Evolutionary conservation across 176 grass and related monocot species (phyloP).

Genomic region (Luzula sylvatica): DNA sequence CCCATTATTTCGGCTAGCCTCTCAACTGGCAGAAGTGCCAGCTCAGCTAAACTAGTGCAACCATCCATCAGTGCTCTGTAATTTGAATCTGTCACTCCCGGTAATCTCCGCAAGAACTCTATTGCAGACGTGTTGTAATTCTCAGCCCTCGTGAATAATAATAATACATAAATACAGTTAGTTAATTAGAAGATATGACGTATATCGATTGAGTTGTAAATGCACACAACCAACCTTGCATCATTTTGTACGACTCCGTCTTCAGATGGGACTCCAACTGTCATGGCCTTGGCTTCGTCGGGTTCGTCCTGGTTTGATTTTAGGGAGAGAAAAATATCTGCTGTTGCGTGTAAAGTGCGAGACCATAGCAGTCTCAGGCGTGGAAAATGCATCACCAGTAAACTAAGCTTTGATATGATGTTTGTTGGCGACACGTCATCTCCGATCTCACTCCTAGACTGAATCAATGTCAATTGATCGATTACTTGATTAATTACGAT

Average conservation of each 20-base stretch:
- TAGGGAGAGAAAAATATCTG: constrained; percentile 76
- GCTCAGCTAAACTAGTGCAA: constrained; percentile 70
- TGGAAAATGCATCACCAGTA: constrained; percentile 89
- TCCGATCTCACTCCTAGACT: constrained; percentile 82
- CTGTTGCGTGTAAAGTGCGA: constrained; percentile 76
- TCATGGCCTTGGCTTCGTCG: constrained; percentile 79
- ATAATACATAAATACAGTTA: no score
- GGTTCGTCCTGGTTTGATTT: constrained; percentile 97
- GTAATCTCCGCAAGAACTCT: constrained; percentile 84
- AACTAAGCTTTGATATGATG: constrained; percentile 82
- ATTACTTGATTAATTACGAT: not conserved
- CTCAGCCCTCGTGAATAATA: constrained; percentile 48
- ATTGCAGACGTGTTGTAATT: constrained; percentile 92
- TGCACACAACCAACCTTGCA: constrained; percentile 43
- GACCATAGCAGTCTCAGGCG: constrained; percentile 88
- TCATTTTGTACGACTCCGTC: constrained; percentile 71
- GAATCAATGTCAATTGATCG: constrained; percentile 21
- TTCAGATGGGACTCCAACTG: constrained; percentile 78
- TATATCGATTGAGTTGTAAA: not conserved
- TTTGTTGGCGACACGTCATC: constrained; percentile 79
- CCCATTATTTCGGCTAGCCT: constrained; percentile 65
- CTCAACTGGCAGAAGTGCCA: constrained; percentile 65
- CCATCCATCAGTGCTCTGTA: constrained; percentile 76
- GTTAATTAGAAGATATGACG: no score
- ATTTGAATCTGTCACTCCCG: constrained; percentile 85